These are phyloP conservation scores for Diospyros kaki DNA, from an alignment of 148 eudicot species.

Conservation along the genomic window DNA sequence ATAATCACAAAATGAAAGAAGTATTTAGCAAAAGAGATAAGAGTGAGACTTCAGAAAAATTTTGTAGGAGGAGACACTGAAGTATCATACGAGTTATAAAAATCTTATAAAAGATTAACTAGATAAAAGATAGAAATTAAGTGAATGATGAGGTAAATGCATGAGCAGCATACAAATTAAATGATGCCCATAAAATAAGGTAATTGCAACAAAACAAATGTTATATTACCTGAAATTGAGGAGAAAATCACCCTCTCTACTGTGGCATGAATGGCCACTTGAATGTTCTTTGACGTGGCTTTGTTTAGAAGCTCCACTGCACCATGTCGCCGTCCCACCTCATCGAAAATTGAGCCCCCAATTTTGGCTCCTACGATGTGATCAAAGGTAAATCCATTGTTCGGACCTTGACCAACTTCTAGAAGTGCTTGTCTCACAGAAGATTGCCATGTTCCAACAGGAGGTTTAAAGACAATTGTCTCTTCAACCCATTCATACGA, in stretches of 20 bases:
- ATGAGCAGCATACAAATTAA: too few relatives aligned
- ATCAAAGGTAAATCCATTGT: conserved; percentile 14
- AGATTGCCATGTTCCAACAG: background rate
- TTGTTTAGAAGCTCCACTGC: conserved; percentile 17
- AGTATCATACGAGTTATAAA: too few relatives aligned
- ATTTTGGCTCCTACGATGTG: conserved; percentile 13
- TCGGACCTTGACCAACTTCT: conserved; percentile 5
- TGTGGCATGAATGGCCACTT: conserved; percentile 12
- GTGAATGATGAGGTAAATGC: too few relatives aligned
- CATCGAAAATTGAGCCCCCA: conserved; percentile 12
- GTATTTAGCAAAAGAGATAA: too few relatives aligned
- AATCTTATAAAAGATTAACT: too few relatives aligned
- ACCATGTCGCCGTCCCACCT: conserved; percentile 14
- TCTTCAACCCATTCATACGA: conserved; percentile 21
- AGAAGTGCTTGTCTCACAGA: conserved; percentile 10
- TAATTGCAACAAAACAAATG: too few relatives aligned
- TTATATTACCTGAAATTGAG: conserved; percentile 1
- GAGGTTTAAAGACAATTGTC: conserved; percentile 4
- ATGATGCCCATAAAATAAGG: too few relatives aligned
- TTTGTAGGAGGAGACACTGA: too few relatives aligned
- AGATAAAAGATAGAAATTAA: too few relatives aligned
- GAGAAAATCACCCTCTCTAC: conserved; percentile 15
- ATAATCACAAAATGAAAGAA: too few relatives aligned
- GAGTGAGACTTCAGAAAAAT: too few relatives aligned
- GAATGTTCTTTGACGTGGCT: conserved; percentile 6